Percentiles rank a stretch among this genome's conserved stretches.
phyloP scores from a whole-genome alignment of 441 rosid species.

The Pelargonium cotyledonis region DNA sequence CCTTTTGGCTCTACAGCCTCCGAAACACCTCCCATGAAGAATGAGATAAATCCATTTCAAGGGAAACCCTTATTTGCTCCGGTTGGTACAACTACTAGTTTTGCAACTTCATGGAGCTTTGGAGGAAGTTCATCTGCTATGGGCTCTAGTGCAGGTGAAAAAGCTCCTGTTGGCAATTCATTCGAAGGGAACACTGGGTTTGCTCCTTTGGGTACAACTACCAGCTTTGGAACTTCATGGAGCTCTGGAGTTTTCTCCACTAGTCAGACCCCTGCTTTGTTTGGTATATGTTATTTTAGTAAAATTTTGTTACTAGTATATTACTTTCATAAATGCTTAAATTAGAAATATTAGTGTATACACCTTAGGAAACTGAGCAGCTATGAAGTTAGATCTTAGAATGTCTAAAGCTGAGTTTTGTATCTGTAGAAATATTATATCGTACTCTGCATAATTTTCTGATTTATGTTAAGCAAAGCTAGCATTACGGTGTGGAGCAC shows the following conservation, averaged over 20 bases:
- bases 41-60: conserved; percentile 5
- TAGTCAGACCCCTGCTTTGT: conserved; percentile 37
- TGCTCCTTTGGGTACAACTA: conserved; percentile 14
- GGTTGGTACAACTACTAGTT: conserved; percentile 2
- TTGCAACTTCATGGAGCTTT: conserved; percentile 2
- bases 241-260: conserved; percentile 42
- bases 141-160: not conserved
- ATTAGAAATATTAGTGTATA: not conserved
- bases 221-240: conserved; percentile 29
- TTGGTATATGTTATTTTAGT: conserved; percentile 39
- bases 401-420: not conserved
- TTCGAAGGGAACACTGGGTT: conserved; percentile 10
- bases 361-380: not conserved
- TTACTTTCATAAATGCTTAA: not conserved
- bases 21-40: not conserved
- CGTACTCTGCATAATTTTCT: not conserved
- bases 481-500: too few species aligned
- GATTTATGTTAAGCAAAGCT: too few species aligned
- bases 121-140: conserved; percentile 1
- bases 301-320: not conserved
- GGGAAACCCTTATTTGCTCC: conserved; percentile 7
- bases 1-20: not conserved
- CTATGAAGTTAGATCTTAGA: not conserved
- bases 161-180: not conserved
- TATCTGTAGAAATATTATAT: not conserved